phyloP scores from a whole-genome alignment of 768 basidiomycete species.

The Pholiota conissans region DNA sequence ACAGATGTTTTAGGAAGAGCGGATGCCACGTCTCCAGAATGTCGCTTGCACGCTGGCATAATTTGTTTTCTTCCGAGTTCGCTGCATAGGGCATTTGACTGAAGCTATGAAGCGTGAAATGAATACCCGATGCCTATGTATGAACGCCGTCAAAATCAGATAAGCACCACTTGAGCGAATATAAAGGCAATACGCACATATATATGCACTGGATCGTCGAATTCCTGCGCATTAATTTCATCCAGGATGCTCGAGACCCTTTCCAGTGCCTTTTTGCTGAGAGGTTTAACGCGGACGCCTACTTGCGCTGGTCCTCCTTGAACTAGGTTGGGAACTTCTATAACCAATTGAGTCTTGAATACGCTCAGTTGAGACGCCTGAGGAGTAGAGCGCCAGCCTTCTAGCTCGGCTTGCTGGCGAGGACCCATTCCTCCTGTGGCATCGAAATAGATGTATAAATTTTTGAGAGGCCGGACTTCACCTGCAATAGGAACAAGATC shows the following conservation, averaged over 20 bases:
- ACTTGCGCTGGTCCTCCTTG: not conserved
- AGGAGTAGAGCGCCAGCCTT: slow-evolving; percentile 5
- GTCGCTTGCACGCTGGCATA: slow-evolving; percentile 7
- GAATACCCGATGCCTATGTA: not conserved
- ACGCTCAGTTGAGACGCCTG: not conserved
- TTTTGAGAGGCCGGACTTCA: slow-evolving; percentile 1
- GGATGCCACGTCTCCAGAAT: slow-evolving; percentile 20
- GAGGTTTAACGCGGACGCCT: not conserved
- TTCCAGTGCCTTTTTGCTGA: slow-evolving; percentile 1
- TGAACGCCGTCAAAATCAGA: not conserved
- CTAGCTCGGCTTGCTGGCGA: slow-evolving; percentile 9
- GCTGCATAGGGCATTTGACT: slow-evolving; percentile 5
- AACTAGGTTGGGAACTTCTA: slow-evolving; percentile 6
- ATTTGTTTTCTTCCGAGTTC: not conserved
- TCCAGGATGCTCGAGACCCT: not conserved
- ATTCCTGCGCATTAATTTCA: not conserved
- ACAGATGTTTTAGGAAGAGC: slow-evolving; percentile 11
- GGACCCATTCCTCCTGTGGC: not conserved
- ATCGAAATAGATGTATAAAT: slow-evolving; percentile 12
- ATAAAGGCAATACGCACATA: too few relatives aligned
- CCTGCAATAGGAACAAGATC: not conserved
- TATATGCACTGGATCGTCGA: not conserved
- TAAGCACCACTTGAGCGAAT: too few relatives aligned
- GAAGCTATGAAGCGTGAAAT: slow-evolving; percentile 14
- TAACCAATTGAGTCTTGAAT: slow-evolving; percentile 4